Percentiles rank a stretch among this genome's conserved stretches.
Evolutionary conservation across 805 yeast genomes (phyloP).

Genomic region (Candida rishiriensis): DNA sequence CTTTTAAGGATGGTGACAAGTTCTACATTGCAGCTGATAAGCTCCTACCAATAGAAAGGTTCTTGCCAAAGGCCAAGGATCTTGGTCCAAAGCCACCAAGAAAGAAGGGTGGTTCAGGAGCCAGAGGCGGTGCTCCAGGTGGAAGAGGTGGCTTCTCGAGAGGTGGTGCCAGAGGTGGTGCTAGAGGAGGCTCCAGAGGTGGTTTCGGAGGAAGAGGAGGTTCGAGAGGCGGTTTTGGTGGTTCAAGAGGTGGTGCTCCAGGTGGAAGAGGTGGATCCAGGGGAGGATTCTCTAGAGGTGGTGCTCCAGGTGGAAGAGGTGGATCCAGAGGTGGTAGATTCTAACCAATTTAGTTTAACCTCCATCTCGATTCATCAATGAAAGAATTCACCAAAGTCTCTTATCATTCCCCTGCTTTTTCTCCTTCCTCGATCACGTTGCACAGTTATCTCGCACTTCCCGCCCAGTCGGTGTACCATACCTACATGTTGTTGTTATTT

Average conservation of each 20-base stretch:
- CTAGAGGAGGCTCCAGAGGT: conserved; percentile 39
- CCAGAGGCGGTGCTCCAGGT: conserved; percentile 44
- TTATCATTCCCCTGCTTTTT: not conserved
- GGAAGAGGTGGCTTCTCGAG: conserved; percentile 39
- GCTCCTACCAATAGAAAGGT: conserved; percentile 91
- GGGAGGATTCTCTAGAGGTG: conserved; percentile 25
- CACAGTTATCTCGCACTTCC: not conserved
- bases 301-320: conserved; percentile 23
- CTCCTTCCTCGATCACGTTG: not conserved
- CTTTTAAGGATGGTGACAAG: conserved; percentile 94
- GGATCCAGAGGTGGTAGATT: conserved; percentile 24
- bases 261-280: conserved; percentile 40
- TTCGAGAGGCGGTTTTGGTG: conserved; percentile 40
- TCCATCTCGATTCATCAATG: not conserved
- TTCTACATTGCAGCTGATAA: conserved; percentile 95
- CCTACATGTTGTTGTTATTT: no score
- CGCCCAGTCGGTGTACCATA: no score
- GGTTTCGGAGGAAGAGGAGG: conserved; percentile 41
- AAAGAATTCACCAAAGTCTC: not conserved
- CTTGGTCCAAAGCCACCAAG: conserved; percentile 78
- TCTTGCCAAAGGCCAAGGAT: conserved; percentile 92
- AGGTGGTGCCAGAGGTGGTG: conserved; percentile 38
- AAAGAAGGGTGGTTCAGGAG: conserved; percentile 58
- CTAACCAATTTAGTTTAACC: conserved; percentile 4
- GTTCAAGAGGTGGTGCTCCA: conserved; percentile 44